A percentile compares a stretch with the other conserved stretches of the same genome.
These are phyloP conservation scores for Candida oleophila DNA, from an alignment of 805 yeast species.

Conservation along the genomic window DNA sequence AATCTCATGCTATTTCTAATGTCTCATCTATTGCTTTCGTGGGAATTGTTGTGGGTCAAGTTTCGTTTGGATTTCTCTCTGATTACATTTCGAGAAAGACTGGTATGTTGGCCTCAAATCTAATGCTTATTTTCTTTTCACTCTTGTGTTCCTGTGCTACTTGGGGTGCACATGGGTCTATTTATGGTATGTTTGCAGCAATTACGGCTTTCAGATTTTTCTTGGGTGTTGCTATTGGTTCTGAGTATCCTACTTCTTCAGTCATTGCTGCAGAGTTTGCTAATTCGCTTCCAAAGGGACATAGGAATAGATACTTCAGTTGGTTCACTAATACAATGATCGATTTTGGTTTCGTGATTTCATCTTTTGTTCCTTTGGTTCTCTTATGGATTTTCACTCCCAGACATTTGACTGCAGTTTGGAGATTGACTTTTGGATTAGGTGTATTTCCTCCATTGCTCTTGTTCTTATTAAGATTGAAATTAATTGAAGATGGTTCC, in stretches of 20 bases:
- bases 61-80: constrained; percentile 74
- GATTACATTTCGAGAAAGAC: constrained; percentile 78
- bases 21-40: constrained; percentile 87
- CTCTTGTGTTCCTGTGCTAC: constrained; percentile 73
- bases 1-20: constrained; percentile 71
- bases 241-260: constrained; percentile 92
- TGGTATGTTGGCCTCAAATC: constrained; percentile 80
- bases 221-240: constrained; percentile 90
- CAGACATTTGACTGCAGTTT: constrained; percentile 72
- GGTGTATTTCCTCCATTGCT: constrained; percentile 88
- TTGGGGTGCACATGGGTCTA: constrained; percentile 76
- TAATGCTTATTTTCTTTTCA: constrained; percentile 73
- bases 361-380: constrained; percentile 85
- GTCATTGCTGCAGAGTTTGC: constrained; percentile 94
- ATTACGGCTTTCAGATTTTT: constrained; percentile 82
- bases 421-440: constrained; percentile 88
- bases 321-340: constrained; percentile 90
- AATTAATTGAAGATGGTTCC: constrained; percentile 69
- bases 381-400: constrained; percentile 77
- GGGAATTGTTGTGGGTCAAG: constrained; percentile 88
- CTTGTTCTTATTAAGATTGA: constrained; percentile 73
- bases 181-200: constrained; percentile 79
- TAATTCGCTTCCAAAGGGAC: constrained; percentile 71
- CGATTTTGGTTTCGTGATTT: constrained; percentile 79
- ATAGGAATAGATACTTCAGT: constrained; percentile 83